These are phyloP conservation scores for Diospyros lotus DNA, from an alignment of 148 eudicot species.

Conservation along the genomic window DNA sequence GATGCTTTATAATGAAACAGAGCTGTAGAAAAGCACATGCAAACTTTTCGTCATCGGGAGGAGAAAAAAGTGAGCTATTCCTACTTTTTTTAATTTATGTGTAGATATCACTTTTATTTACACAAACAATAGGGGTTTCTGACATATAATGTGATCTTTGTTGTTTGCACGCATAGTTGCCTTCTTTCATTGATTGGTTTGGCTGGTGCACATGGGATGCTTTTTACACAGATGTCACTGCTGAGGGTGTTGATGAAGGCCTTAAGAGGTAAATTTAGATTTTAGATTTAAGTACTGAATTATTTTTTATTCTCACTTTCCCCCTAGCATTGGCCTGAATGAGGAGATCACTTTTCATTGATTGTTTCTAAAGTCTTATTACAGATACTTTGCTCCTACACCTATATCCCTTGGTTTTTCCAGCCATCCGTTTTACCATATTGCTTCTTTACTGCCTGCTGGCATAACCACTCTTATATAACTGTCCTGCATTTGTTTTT, in stretches of 20 bases:
- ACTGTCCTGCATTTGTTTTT: too few relatives aligned
- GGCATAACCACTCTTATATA: too few relatives aligned
- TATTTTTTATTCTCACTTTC: background rate
- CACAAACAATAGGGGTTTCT: background rate
- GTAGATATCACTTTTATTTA: background rate
- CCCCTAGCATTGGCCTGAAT: background rate
- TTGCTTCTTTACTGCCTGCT: too few relatives aligned
- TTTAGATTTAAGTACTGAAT: background rate
- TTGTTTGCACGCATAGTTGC: constrained; percentile 46
- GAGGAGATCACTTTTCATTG: too few relatives aligned
- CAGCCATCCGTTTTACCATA: too few relatives aligned
- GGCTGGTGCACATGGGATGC: constrained; percentile 99
- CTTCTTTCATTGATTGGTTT: constrained; percentile 87
- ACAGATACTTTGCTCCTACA: too few relatives aligned
- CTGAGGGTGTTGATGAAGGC: constrained; percentile 93
- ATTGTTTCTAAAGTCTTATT: too few relatives aligned
- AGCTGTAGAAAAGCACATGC: constrained; percentile 84
- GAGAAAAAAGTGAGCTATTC: constrained; percentile 63
- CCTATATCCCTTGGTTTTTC: too few relatives aligned
- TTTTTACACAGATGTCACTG: constrained; percentile 96
- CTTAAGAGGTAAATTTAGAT: constrained; percentile 48
- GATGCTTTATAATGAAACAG: constrained; percentile 31
- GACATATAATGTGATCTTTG: constrained; percentile 5
- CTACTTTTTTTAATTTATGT: background rate
- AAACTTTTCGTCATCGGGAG: constrained; percentile 83